Percentiles rank a stretch among this genome's conserved stretches.
These are phyloP conservation scores for Casuarina cunninghamiana DNA, from an alignment of 306 rosid species.

Conservation along the genomic window DNA sequence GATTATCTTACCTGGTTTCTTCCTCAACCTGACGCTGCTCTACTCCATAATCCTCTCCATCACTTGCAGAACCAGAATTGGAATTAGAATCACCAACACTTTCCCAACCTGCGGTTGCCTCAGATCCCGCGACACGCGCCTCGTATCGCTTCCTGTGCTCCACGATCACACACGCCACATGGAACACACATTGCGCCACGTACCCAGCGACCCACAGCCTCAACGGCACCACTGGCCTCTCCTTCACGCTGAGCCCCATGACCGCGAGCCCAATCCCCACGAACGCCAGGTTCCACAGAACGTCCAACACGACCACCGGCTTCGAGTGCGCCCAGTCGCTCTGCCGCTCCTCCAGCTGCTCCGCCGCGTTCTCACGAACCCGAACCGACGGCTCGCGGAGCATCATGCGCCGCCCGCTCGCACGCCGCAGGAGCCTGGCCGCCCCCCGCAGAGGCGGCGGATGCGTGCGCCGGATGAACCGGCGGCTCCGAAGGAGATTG, in stretches of 20 bases:
- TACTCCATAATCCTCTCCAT: constrained; percentile 39
- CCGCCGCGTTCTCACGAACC: constrained; percentile 84
- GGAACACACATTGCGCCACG: constrained; percentile 53
- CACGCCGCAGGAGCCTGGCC: constrained; percentile 59
- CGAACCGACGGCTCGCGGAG: constrained; percentile 66
- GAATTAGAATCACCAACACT: constrained; percentile 36
- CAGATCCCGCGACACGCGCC: constrained; percentile 19
- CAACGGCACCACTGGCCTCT: constrained; percentile 65
- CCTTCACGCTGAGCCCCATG: constrained; percentile 51
- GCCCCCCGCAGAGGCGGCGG: constrained; percentile 55
- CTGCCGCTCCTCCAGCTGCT: constrained; percentile 79
- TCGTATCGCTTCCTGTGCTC: constrained; percentile 44
- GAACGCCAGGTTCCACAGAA: constrained; percentile 69
- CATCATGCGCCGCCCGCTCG: constrained; percentile 73
- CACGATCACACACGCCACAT: constrained; percentile 50
- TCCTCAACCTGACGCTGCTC: constrained; percentile 33
- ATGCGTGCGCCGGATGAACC: constrained; percentile 43
- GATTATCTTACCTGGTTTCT: constrained; percentile 46
- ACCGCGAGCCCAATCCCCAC: constrained; percentile 43
- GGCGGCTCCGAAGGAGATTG: constrained; percentile 49
- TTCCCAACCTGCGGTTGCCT: constrained; percentile 32
- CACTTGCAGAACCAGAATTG: constrained; percentile 45
- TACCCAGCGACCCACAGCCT: constrained; percentile 83
- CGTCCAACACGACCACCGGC: constrained; percentile 62
- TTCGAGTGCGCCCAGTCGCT: constrained; percentile 71